These are phyloP conservation scores for Lentinula sp. DNA, from an alignment of 768 basidiomycete species.

Conservation along the genomic window DNA sequence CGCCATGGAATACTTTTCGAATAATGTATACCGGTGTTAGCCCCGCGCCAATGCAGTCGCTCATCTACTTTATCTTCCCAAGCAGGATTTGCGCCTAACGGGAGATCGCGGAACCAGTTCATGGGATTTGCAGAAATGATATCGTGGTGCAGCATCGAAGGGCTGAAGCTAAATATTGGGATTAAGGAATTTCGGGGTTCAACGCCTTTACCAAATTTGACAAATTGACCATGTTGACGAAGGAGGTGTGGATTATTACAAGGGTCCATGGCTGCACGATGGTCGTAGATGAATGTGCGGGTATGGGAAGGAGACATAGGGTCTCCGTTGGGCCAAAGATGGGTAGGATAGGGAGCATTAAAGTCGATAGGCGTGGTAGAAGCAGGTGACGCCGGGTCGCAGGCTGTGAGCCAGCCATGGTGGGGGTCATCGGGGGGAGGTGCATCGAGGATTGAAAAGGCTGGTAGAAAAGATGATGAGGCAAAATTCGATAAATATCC, in stretches of 20 bases:
- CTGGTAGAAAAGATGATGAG: background rate
- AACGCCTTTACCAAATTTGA: constrained; percentile 42
- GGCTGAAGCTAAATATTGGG: constrained; percentile 49
- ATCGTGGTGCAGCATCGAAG: constrained; percentile 47
- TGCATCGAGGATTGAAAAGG: constrained; percentile 2
- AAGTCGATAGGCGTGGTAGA: constrained; percentile 21
- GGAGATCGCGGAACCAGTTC: constrained; percentile 38
- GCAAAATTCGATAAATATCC: background rate
- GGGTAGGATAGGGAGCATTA: constrained; percentile 25
- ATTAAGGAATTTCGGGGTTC: constrained; percentile 32
- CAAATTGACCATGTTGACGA: constrained; percentile 46
- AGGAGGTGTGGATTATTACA: constrained; percentile 40
- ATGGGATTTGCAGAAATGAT: constrained; percentile 46
- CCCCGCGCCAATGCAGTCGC: constrained; percentile 66
- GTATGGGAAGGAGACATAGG: constrained; percentile 5
- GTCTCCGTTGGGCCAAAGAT: constrained; percentile 9
- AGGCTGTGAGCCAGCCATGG: constrained; percentile 12
- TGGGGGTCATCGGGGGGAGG: background rate
- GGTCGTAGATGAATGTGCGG: constrained; percentile 47
- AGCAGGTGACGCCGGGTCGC: constrained; percentile 4
- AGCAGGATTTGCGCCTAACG: constrained; percentile 43
- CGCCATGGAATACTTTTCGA: constrained; percentile 36
- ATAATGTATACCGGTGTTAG: constrained; percentile 60
- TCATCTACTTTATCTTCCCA: constrained; percentile 64
- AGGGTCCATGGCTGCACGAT: constrained; percentile 41